Evolutionary conservation across 2,329 filamentous ascomycete species (phyloP), one percentile per base, ranked within the genome.

Genomic region (Colletotrichum aenigma): DNA sequence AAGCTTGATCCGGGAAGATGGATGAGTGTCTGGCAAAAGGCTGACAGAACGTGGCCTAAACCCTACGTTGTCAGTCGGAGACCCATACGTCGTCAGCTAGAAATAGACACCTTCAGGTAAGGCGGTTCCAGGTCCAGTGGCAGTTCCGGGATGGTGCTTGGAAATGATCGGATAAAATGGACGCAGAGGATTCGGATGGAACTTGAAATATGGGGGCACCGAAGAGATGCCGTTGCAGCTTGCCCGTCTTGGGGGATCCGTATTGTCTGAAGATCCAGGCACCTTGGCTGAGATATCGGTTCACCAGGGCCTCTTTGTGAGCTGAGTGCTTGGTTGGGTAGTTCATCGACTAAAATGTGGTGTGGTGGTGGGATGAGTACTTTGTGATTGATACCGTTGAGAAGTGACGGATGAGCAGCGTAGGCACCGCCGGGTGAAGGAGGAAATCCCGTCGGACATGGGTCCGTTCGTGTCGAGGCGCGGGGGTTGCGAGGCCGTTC

Each of bases 361-460:
- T 75, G 68, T 75, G 72, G 72, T 65, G 28, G 66, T 74, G 71
- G 71, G 66, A 74, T 58, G 66, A 70, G 66, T 70, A 52, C 60
- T 66, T 67, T 56, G 48, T 60, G 60, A 60, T 43, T 38, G 36
- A 28, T 69, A 56, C n/a, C 30, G 28, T 58, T 26, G 38, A 48
- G 21, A 21, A 36, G 55, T 26, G 62, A 56, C 12, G n/a, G 65
- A 36, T 56, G 48, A 34, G 13, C 26, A 55, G 43, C 48, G 21
- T 18, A 62, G 30, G n/a, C 60, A 36, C 60, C 26, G 64, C 26
- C 48, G 5, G 18, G 34, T 16, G 36, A 30, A 52, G 48, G 24
- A n/a, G 64, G 26, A 8, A 52, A 66, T 52, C 64, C 64, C 43
- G 21, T 56, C 26, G 65, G 16, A 61, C 21, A 64, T 52, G n/a